Conservation (phyloP, 2,329 filamentous ascomycete genomes). For the Colletotrichum plurivorum region DNA sequence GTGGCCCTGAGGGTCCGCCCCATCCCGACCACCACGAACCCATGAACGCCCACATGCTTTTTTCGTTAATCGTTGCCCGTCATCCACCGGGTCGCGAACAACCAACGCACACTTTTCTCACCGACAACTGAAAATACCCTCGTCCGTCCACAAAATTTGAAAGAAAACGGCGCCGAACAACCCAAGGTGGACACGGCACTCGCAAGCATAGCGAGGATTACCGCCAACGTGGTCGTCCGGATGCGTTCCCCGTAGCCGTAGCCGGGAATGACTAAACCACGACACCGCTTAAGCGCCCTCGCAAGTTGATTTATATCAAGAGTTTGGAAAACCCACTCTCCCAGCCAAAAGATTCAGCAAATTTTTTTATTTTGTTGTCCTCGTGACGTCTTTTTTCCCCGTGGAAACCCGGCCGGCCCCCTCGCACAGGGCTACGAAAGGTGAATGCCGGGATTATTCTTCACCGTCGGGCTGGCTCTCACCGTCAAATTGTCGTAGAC, state of each 20-base stretch:
- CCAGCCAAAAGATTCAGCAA: neutral
- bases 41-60: slow-evolving; percentile 13
- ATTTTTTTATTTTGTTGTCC: neutral
- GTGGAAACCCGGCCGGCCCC: neutral
- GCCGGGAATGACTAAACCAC: slow-evolving; percentile 3
- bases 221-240: slow-evolving; percentile 11
- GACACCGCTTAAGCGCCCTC: slow-evolving; percentile 4
- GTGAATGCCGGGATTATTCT: slow-evolving; percentile 5
- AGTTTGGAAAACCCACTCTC: neutral
- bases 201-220: neutral
- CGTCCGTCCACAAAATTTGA: slow-evolving; percentile 20
- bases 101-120: slow-evolving; percentile 15
- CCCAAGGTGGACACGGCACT: no score
- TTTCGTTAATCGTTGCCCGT: neutral
- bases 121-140: slow-evolving; percentile 13
- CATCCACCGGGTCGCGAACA: neutral
- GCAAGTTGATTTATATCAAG: neutral
- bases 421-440: neutral
- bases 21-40: slow-evolving; percentile 8
- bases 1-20: slow-evolving; percentile 1
- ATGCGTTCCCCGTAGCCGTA: neutral
- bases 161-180: neutral
- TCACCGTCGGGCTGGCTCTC: slow-evolving; percentile 14
- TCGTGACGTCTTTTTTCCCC: neutral
- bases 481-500: slow-evolving; percentile 15